These are phyloP conservation scores for Coemansia sp. DNA, from an alignment of 192 early-diverging fungal species.

Conservation along the genomic window DNA sequence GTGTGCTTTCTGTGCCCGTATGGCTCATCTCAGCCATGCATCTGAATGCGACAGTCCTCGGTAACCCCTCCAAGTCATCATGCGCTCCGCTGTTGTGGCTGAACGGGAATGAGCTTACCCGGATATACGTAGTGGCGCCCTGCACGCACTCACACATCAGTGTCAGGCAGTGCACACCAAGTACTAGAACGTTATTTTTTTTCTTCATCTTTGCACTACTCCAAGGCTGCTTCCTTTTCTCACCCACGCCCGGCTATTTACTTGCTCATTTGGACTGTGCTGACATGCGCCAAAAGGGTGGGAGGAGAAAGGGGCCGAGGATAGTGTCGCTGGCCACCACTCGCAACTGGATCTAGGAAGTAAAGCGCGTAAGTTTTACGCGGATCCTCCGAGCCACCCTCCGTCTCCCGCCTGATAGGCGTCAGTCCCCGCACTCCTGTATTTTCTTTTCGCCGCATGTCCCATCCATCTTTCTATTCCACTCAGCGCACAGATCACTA, in stretches of 20 bases:
- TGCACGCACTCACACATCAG: not conserved
- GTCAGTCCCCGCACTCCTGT: not conserved
- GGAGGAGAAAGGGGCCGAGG: not conserved
- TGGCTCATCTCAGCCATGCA: not conserved
- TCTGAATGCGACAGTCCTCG: not conserved
- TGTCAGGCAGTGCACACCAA: not conserved
- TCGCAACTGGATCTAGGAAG: not conserved
- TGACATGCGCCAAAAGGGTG: not conserved
- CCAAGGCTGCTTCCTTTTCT: not conserved
- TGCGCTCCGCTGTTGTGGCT: not conserved
- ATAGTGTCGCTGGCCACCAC: not conserved
- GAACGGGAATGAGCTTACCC: not conserved
- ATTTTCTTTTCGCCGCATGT: not conserved
- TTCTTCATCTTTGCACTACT: no score
- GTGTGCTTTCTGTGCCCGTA: not conserved
- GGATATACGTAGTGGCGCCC: not conserved
- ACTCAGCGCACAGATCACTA: not conserved
- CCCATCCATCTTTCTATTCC: not conserved
- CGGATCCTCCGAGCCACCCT: not conserved
- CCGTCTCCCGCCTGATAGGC: not conserved
- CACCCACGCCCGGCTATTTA: not conserved
- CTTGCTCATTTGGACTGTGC: not conserved
- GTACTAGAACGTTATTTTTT: no score
- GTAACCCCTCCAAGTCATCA: not conserved
- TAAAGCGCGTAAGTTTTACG: not conserved